Evolutionary conservation across 2,329 filamentous ascomycete species (phyloP).

Genomic region (Capronia epimyces): DNA sequence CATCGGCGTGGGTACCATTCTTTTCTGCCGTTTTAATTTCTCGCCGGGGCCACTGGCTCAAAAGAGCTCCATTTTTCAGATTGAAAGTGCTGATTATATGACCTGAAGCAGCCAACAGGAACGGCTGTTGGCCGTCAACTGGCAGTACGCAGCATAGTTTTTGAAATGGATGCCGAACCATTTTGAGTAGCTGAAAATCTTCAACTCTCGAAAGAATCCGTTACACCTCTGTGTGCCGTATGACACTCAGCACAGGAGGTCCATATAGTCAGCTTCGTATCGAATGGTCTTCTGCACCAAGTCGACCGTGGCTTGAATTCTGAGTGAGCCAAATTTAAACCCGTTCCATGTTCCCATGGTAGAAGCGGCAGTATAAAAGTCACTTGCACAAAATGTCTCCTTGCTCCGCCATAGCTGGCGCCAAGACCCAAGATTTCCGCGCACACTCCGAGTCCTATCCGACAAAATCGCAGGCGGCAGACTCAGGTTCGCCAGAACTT

Average conservation of each 20-base stretch:
- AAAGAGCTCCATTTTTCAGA: slow-evolving; percentile 51
- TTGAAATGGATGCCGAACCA: slow-evolving; percentile 55
- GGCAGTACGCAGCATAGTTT: slow-evolving; percentile 46
- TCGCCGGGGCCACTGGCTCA: slow-evolving; percentile 55
- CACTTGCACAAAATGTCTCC: neutral
- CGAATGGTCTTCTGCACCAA: no score
- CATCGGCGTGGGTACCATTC: slow-evolving; percentile 29
- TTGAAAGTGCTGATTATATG: slow-evolving; percentile 64
- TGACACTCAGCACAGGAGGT: neutral
- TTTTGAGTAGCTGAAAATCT: slow-evolving; percentile 13
- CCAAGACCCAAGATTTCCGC: slow-evolving; percentile 8
- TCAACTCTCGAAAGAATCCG: neutral
- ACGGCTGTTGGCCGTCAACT: slow-evolving; percentile 32
- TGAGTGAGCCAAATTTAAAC: no score
- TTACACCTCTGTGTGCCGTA: neutral
- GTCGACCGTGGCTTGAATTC: no score
- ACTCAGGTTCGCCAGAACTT: neutral
- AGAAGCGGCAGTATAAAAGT: no score
- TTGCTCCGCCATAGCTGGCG: slow-evolving; percentile 6
- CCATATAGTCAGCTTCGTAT: neutral
- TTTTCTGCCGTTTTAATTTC: slow-evolving; percentile 31
- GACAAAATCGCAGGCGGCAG: slow-evolving; percentile 4
- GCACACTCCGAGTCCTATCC: neutral
- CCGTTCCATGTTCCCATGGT: no score
- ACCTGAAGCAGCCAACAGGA: slow-evolving; percentile 69